Base-by-base conservation (phyloP, 2,329 filamentous ascomycete genomes). In the Claviceps pusilla region DNA sequence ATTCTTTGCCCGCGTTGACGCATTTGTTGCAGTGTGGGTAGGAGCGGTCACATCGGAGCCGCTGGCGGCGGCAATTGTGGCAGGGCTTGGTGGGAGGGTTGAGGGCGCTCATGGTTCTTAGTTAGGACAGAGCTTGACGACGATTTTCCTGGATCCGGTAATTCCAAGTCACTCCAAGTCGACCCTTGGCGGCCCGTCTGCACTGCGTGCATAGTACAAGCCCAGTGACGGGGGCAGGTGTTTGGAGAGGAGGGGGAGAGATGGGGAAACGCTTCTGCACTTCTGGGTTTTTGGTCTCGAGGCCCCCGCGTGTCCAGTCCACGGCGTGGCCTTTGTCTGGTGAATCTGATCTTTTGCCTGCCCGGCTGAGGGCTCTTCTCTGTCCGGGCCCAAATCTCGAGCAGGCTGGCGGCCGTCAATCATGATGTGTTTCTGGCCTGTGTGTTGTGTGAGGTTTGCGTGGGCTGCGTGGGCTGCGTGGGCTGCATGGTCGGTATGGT, bases 11-110 rank as follows among this genome's bases (percentile, higher is more conserved):
- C 19, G 71, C 68, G 46, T 68, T 68, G 52, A 67, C 60, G 57
- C 76, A 78, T 67, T 78, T 78, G 60, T 72, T 70, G 64, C 76
- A 78, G 57, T 71, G 69, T 51, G 76, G 76, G 48, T 73, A 65
- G 41, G 74, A 71, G 51, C 73, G 70, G 60, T 79, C 76, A 65
- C 76, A 79, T 58, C 74, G 74, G 63, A 76, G 73, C 54, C 76
- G 71, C 57, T 71, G 71, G 53, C 74, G 73, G 52, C 76, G 73
- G 63, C 76, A 79, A 66, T 77, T 78, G 67, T 79, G 76, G 62
- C 76, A 79, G 47, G 67, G 63, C 59, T 70, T 70, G 51, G 60
- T 61, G 56, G 64, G 64, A 58, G 57, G 57, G 52, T 61, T 55
- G 52, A 54, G 46, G 48, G 47, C 37, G 52, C 47, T 49, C 52